Percentiles rank a stretch among this genome's conserved stretches.
phyloP scores from a whole-genome alignment of 192 early-diverging fungal genomes.

The Coemansia sp. region DNA sequence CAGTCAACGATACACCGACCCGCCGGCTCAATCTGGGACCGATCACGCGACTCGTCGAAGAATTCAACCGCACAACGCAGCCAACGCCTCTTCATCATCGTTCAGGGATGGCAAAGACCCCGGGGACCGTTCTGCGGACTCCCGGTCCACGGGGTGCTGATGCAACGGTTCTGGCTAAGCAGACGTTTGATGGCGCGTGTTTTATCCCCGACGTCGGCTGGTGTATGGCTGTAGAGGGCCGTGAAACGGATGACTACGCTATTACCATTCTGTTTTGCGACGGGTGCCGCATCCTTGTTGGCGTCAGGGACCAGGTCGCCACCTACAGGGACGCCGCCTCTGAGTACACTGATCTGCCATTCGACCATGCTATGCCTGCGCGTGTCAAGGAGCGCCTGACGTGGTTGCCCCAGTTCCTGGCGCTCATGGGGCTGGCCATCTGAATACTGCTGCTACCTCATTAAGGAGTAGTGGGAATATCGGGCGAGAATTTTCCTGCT shows the following conservation, averaged over 20 bases:
- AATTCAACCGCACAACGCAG: conserved; percentile 19
- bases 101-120: conserved; percentile 21
- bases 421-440: conserved; percentile 24
- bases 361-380: conserved; percentile 33
- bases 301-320: conserved; percentile 18
- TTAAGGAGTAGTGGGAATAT: too few species aligned
- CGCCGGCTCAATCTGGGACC: conserved; percentile 39
- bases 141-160: too few species aligned
- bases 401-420: conserved; percentile 38
- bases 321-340: conserved; percentile 17
- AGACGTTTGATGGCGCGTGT: conserved; percentile 22
- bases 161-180: conserved; percentile 13
- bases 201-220: conserved; percentile 53
- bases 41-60: conserved; percentile 36
- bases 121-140: conserved; percentile 21
- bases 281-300: conserved; percentile 46
- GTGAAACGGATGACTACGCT: conserved; percentile 16
- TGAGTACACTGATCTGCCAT: conserved; percentile 29
- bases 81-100: conserved; percentile 2
- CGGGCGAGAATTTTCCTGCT: too few species aligned
- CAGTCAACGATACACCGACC: conserved; percentile 39
- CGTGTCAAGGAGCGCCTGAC: conserved; percentile 37
- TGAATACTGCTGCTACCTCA: too few species aligned
- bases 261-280: conserved; percentile 47
- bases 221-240: conserved; percentile 41